Percentiles rank a stretch among this genome's conserved stretches.
Conservation (phyloP, 176 grass and related monocot species). For the Zizania latifolia region DNA sequence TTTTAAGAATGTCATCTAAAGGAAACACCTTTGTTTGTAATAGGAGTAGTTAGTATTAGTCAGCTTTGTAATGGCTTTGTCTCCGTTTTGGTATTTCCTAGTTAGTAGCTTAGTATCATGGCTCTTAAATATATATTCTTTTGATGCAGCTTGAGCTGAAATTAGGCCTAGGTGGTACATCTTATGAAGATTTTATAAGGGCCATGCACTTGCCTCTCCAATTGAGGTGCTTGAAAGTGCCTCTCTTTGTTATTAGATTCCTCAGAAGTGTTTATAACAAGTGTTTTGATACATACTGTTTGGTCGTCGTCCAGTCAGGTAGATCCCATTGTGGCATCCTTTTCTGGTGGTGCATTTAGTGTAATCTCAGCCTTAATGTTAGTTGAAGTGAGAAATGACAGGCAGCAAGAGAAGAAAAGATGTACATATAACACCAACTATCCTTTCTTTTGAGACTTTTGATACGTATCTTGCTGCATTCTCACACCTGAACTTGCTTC, state of each 20-base stretch:
- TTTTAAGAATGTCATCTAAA: not conserved
- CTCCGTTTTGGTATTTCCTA: not conserved
- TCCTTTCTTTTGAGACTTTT: not conserved
- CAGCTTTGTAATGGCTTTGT: not conserved
- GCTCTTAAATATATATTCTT: not conserved
- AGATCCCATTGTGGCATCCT: conserved; percentile 92
- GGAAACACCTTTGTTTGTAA: not conserved
- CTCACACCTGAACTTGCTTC: conserved; percentile 22
- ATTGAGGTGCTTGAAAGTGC: conserved; percentile 53
- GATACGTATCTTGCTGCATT: not conserved
- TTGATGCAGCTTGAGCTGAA: conserved; percentile 80
- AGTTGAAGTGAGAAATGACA: conserved; percentile 78
- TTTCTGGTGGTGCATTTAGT: conserved; percentile 82
- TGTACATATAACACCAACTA: conserved; percentile 46
- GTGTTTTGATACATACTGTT: not conserved
- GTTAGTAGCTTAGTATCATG: not conserved
- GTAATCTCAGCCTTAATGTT: conserved; percentile 92
- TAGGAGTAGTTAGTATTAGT: not conserved
- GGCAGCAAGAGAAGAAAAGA: conserved; percentile 94
- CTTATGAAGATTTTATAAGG: conserved; percentile 91
- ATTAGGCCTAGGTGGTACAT: conserved; percentile 83
- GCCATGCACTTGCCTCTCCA: conserved; percentile 78
- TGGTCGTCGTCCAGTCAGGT: conserved; percentile 58
- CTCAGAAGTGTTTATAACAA: conserved; percentile 3
- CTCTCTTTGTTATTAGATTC: conserved; percentile 5